Percentiles rank a stretch among this genome's conserved stretches.
Conservation (phyloP, 1,139 yeast genomes). For the Candida frijolesensis region DNA sequence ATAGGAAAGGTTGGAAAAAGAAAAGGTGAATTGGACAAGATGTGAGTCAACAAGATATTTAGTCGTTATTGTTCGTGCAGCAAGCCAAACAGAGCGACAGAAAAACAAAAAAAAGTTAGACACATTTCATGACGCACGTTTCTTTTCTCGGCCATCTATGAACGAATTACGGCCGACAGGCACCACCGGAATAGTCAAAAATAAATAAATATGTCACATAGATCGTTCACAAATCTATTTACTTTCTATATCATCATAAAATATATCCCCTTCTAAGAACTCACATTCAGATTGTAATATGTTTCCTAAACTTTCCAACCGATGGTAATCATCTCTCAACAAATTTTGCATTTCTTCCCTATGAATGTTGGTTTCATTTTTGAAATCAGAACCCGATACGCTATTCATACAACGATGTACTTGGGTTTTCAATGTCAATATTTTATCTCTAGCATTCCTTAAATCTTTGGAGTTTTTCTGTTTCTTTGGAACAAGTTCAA, state of each 20-base stretch:
- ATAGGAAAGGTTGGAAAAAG: background rate
- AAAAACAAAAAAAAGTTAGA: background rate
- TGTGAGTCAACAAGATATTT: background rate
- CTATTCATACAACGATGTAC: background rate
- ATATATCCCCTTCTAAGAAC: conserved; percentile 1
- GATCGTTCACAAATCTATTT: too few relatives aligned
- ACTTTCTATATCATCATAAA: background rate
- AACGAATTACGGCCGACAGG: too few relatives aligned
- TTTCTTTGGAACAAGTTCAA: background rate
- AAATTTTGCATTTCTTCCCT: conserved; percentile 17
- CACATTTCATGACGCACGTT: background rate
- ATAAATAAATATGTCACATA: too few relatives aligned
- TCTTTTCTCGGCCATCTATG: too few relatives aligned
- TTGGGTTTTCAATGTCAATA: background rate
- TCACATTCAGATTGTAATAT: conserved; percentile 1
- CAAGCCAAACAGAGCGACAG: background rate
- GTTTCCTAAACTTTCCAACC: conserved; percentile 11
- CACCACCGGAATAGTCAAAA: too few relatives aligned
- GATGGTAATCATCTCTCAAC: conserved; percentile 14
- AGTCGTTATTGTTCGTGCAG: background rate
- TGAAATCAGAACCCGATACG: background rate
- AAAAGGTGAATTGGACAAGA: background rate
- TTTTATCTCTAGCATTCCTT: background rate
- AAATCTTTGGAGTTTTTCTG: background rate
- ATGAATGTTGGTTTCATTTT: background rate